Base-by-base conservation (phyloP, 2,329 filamentous ascomycete genomes). In the Aspergillus eucalypticola region DNA sequence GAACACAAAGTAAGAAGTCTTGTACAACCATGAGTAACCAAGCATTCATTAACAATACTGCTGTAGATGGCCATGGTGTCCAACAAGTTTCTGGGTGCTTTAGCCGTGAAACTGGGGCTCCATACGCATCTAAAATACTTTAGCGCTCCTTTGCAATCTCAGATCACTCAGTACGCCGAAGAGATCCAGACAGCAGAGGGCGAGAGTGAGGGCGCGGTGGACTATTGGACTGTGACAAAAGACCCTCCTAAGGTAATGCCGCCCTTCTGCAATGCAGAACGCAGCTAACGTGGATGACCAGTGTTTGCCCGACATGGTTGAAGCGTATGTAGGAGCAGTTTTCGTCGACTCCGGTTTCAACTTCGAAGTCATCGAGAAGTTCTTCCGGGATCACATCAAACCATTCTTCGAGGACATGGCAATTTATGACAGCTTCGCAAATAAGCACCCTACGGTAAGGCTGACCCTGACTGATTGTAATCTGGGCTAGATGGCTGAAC, bases 61-160 rank as follows among this genome's bases (percentile, higher is more conserved):
- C 19, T 50, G 38, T 61, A 82, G 78, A 97, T 96, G 88, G 92
- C 93, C n/a, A 97, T 99, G 91, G 93, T 95, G 0, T 95, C 91
- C 56, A 99, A 99, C 78, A 92, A 93, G 62, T 99, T 98, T 71
- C 83, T 97, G 1, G 92, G 90, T 1, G 91, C 88, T 17, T 81
- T 98, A 3, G 90, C 90, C 60, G 91, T 96, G 3, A 84, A 86
- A 51, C 83, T 98, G 0, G 88, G 85, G 0, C 89, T 98, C 58
- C 88, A 97, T 71, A 85, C 81, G 52, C 88, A 94, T 71, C 78
- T 98, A 15, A 84, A 82, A 69, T 77, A 74, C 64, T 75, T 75
- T 62, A 79, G 73, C 59, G 71, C 59, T 13, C 66, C 75, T 0
- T 60, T 78, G 25, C 71, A 75, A 52, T 65, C 73, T 17, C 81